These are phyloP conservation scores for Rhizoclosmatium sp. DNA, from an alignment of 192 early-diverging fungal genomes.

Conservation along the genomic window DNA sequence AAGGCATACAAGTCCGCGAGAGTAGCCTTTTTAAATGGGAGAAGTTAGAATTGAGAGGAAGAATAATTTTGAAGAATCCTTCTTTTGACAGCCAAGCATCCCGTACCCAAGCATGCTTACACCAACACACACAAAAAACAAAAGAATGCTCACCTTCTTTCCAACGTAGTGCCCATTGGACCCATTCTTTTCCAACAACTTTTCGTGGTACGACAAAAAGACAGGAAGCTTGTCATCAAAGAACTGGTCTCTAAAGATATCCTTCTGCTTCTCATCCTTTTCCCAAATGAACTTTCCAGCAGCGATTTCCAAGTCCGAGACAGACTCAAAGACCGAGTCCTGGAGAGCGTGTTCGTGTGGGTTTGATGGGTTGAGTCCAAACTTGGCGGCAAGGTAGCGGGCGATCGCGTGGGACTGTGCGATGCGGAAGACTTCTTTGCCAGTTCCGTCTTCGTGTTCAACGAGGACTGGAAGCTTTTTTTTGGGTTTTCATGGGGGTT, in stretches of 20 bases:
- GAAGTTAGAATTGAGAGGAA: background rate
- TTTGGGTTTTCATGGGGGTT: background rate
- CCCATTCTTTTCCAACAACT: constrained; percentile 10
- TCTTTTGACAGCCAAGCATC: no score
- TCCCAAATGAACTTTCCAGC: background rate
- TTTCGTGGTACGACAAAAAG: constrained; percentile 8
- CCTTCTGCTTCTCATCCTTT: constrained; percentile 11
- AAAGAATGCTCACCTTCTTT: constrained; percentile 1
- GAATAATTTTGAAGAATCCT: background rate
- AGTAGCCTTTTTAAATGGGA: background rate
- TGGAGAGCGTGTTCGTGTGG: constrained; percentile 3
- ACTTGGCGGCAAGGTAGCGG: constrained; percentile 25
- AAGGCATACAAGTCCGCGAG: constrained; percentile 24
- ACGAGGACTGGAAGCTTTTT: constrained; percentile 29
- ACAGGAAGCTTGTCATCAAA: constrained; percentile 10
- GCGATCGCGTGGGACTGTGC: constrained; percentile 37
- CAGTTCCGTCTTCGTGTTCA: constrained; percentile 20
- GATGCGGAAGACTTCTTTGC: constrained; percentile 26
- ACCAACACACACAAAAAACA: background rate
- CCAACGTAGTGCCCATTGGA: constrained; percentile 24
- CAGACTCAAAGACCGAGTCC: constrained; percentile 28
- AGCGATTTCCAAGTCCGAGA: constrained; percentile 6
- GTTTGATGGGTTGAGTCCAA: background rate
- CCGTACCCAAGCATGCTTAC: no score
- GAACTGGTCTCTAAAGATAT: background rate